Conservation (phyloP, 129 eudicot species). For the Flaveria robusta region DNA sequence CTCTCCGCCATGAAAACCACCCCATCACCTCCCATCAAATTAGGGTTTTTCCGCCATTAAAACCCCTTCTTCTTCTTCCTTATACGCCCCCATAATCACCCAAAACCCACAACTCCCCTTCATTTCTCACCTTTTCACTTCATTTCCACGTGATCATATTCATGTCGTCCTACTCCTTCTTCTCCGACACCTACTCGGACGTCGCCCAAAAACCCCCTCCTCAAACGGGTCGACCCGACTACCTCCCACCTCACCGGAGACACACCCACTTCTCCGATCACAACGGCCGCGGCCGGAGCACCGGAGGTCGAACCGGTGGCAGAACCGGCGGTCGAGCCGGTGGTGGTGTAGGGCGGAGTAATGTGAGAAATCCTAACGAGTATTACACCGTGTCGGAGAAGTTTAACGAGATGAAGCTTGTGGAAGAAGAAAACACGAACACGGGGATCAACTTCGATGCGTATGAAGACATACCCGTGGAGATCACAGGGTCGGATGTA, state of each 20-base stretch:
- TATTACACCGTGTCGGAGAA: background rate
- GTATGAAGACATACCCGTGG: constrained; percentile 85
- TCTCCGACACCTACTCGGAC: constrained; percentile 26
- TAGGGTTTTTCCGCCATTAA: constrained; percentile 13
- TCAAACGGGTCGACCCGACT: constrained; percentile 37
- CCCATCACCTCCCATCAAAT: constrained; percentile 19
- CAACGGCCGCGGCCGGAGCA: background rate
- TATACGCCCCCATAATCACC: background rate
- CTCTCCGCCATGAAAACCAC: constrained; percentile 36
- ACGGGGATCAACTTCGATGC: constrained; percentile 63
- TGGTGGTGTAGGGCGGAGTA: constrained; percentile 11
- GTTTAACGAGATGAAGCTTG: constrained; percentile 31
- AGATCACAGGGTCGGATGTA: constrained; percentile 60
- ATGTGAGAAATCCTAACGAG: constrained; percentile 4
- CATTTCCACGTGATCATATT: background rate
- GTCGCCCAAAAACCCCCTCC: constrained; percentile 7
- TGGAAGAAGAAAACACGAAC: background rate
- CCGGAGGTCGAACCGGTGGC: too few species aligned
- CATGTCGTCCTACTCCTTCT: constrained; percentile 23
- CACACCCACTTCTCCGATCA: background rate
- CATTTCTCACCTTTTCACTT: background rate
- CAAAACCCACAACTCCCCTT: background rate
- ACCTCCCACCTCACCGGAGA: constrained; percentile 45
- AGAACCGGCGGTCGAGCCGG: constrained; percentile 2
- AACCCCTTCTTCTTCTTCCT: constrained; percentile 20